phyloP scores from a whole-genome alignment of 2,329 filamentous ascomycete species.

The Xylaria sp. region DNA sequence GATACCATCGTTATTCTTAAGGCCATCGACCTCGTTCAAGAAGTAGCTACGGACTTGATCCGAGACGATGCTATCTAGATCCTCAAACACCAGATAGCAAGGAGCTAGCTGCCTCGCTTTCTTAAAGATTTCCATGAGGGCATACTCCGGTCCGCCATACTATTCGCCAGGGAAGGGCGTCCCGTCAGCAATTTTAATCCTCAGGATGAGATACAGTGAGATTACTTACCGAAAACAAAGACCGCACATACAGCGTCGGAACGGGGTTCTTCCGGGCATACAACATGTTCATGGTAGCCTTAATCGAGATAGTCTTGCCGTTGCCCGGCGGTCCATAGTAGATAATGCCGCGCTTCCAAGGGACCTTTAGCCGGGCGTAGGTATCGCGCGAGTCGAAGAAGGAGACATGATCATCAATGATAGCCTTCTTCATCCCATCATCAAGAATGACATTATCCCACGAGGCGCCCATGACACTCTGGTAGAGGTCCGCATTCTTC shows the following conservation, averaged over 20 bases:
- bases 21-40: slow-evolving; percentile 74
- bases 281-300: slow-evolving; percentile 70
- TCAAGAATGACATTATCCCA: slow-evolving; percentile 74
- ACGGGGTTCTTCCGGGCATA: slow-evolving; percentile 58
- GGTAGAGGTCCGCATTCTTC: slow-evolving; percentile 65
- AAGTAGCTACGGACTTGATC: slow-evolving; percentile 69
- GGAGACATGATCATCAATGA: slow-evolving; percentile 66
- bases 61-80: slow-evolving; percentile 70
- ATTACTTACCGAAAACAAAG: slow-evolving; percentile 46
- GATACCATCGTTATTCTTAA: slow-evolving; percentile 72
- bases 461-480: slow-evolving; percentile 57
- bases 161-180: slow-evolving; percentile 42
- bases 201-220: not conserved
- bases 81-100: slow-evolving; percentile 74
- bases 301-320: slow-evolving; percentile 73
- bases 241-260: slow-evolving; percentile 66
- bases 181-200: not conserved
- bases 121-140: slow-evolving; percentile 58
- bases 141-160: slow-evolving; percentile 61
- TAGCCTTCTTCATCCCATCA: slow-evolving; percentile 64
- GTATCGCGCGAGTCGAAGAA: slow-evolving; percentile 67
- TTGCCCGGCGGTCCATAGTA: slow-evolving; percentile 69
- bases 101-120: slow-evolving; percentile 68
- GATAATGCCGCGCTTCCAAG: slow-evolving; percentile 74
- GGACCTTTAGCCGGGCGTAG: slow-evolving; percentile 65